A percentile compares a stretch with the other conserved stretches of the same genome.
Evolutionary conservation across 495 filamentous ascomycete genomes (phyloP).

Genomic region (Tuber magnatum): DNA sequence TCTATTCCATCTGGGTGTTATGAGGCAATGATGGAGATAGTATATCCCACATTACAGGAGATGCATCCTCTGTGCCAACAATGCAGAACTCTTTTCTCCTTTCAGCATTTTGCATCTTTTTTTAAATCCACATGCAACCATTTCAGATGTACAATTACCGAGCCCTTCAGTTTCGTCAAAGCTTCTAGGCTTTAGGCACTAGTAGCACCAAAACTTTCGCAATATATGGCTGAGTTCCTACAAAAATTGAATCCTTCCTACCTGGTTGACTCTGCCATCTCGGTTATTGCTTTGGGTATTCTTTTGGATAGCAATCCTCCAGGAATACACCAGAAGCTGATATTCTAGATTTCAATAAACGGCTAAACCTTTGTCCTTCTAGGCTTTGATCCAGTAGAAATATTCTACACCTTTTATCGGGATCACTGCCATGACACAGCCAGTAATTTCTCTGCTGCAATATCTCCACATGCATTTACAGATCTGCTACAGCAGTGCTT

Average conservation of each 20-base stretch:
- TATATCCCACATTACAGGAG: too few relatives aligned
- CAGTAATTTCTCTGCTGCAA: too few relatives aligned
- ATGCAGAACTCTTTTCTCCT: slow-evolving; percentile 23
- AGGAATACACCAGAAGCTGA: slow-evolving; percentile 23
- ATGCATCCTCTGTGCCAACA: slow-evolving; percentile 16
- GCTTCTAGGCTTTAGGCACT: slow-evolving; percentile 29
- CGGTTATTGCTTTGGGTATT: slow-evolving; percentile 27
- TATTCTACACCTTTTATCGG: slow-evolving; percentile 29
- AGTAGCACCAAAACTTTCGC: slow-evolving; percentile 20
- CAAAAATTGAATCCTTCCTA: slow-evolving; percentile 14
- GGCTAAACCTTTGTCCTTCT: background rate
- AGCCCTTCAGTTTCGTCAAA: slow-evolving; percentile 36
- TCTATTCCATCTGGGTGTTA: too few relatives aligned
- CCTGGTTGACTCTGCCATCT: slow-evolving; percentile 25
- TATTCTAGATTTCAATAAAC: background rate
- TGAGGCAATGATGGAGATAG: too few relatives aligned
- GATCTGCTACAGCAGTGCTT: too few relatives aligned
- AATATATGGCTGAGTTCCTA: slow-evolving; percentile 26
- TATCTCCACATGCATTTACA: too few relatives aligned
- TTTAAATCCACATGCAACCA: slow-evolving; percentile 27
- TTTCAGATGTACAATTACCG: slow-evolving; percentile 16
- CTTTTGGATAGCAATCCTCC: slow-evolving; percentile 9
- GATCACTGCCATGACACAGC: slow-evolving; percentile 1
- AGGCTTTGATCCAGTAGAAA: slow-evolving; percentile 20
- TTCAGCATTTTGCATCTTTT: slow-evolving; percentile 28